These are phyloP conservation scores for Grosmannia huntii DNA, from an alignment of 2,329 filamentous ascomycete genomes.

Conservation along the genomic window DNA sequence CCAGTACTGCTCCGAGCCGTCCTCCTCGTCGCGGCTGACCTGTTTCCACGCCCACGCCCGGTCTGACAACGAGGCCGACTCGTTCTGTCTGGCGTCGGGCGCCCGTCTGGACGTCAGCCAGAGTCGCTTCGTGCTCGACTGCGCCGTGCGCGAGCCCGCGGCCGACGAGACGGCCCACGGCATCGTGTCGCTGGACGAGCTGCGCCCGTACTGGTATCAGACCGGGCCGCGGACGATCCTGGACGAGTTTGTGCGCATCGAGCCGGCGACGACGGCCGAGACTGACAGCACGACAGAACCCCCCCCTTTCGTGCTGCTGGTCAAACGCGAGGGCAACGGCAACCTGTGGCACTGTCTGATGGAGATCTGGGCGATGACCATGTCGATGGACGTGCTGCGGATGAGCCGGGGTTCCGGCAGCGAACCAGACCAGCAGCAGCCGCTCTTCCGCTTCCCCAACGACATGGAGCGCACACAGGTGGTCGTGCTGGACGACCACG, in stretches of 20 bases:
- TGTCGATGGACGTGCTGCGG: conserved; percentile 11
- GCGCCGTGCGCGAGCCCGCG: neutral
- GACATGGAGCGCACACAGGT: conserved; percentile 13
- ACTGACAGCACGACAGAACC: too few species aligned
- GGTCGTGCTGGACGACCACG: conserved; percentile 21
- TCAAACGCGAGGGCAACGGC: conserved; percentile 10
- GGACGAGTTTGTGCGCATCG: neutral
- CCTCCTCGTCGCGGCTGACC: conserved; percentile 2
- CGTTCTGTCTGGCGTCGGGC: conserved; percentile 7
- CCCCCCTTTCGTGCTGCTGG: conserved; percentile 5
- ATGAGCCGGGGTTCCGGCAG: too few species aligned
- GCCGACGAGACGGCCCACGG: conserved; percentile 4
- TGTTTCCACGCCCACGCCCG: conserved; percentile 11
- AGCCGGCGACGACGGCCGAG: neutral
- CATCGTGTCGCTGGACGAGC: conserved; percentile 1
- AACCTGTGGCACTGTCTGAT: conserved; percentile 13
- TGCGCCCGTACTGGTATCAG: conserved; percentile 8
- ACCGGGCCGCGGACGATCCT: conserved; percentile 9
- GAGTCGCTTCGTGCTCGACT: conserved; percentile 6
- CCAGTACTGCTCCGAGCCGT: conserved; percentile 8
- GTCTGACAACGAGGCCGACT: conserved; percentile 7
- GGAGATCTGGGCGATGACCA: conserved; percentile 11
- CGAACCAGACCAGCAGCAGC: too few species aligned
- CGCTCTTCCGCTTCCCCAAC: conserved; percentile 2
- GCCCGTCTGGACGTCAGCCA: neutral